Base-by-base conservation (phyloP, 75 land plant species). In the Ceratopteris richardii region DNA sequence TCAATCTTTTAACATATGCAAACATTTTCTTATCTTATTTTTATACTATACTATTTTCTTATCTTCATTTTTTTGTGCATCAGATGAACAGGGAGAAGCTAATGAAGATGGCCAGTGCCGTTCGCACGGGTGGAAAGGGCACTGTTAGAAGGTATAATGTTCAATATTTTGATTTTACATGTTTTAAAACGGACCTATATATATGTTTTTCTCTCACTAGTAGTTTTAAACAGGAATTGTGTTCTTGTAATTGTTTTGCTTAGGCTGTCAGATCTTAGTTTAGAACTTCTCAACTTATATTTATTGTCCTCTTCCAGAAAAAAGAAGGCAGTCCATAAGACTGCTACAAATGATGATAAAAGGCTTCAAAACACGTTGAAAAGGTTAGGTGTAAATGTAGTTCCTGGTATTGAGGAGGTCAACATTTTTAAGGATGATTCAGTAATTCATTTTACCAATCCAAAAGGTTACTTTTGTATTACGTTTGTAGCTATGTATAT, bases 261-360 rank as follows among this genome's bases (percentile, higher is more conserved):
- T n/a, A n/a, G n/a, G n/a, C n/a, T n/a, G n/a, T n/a, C n/a, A n/a
- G n/a, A n/a, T n/a, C n/a, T n/a, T n/a, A n/a, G n/a, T n/a, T n/a
- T n/a, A n/a, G n/a, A n/a, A n/a, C n/a, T n/a, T n/a, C n/a, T n/a
- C n/a, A n/a, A n/a, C n/a, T n/a, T n/a, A n/a, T n/a, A n/a, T n/a
- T n/a, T n/a, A n/a, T n/a, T n/a, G n/a, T n/a, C n/a, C n/a, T n/a
- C n/a, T n/a, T n/a, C 20, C 67, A 87, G 91, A 64, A 87, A 87
- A 76, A 85, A 87, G 79, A 87, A 87, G 78, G 82, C 91, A 19
- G 89, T 87, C 24, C 91, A 87, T 66, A 87, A 87, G 74, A 75
- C 91, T 17, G 69, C 91, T n/a, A 87, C 85, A 4, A 80, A 85
- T 24, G 91, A 87, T 70, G 91, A 87, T 66, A 87, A 87, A 51